Evolutionary conservation across 2,329 filamentous ascomycete species (phyloP).

Genomic region (Sarocladium oryzae): DNA sequence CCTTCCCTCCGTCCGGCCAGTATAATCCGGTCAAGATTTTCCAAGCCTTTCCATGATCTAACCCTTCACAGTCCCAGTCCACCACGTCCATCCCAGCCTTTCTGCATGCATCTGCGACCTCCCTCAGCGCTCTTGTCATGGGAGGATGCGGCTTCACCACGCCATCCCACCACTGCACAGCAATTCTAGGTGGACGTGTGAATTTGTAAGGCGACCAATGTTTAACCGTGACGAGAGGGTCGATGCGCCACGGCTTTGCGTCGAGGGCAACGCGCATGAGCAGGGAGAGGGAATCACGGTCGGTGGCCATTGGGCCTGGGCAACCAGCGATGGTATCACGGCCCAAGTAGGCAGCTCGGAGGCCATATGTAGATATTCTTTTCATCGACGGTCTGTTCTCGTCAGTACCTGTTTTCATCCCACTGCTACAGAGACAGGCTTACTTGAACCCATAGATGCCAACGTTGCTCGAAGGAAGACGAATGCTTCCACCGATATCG

Average conservation of each 20-base stretch:
- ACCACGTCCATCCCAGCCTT: constrained; percentile 46
- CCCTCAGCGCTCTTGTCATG: constrained; percentile 47
- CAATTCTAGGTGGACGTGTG: constrained; percentile 48
- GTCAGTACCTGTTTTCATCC: too few species aligned
- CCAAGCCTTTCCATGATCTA: constrained; percentile 45
- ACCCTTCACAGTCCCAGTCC: constrained; percentile 43
- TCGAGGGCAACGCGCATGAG: constrained; percentile 27
- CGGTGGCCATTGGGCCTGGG: constrained; percentile 27
- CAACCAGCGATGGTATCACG: constrained; percentile 28
- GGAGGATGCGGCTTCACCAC: constrained; percentile 56
- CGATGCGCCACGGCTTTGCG: constrained; percentile 26
- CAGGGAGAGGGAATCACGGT: constrained; percentile 27
- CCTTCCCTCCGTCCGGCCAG: constrained; percentile 54
- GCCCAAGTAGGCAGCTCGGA: constrained; percentile 22
- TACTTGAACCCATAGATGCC: constrained; percentile 30
- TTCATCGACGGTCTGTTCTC: constrained; percentile 24
- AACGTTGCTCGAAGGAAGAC: constrained; percentile 29
- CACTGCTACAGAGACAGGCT: background rate
- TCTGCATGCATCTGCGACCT: constrained; percentile 43
- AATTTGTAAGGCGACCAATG: constrained; percentile 29
- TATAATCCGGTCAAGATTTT: constrained; percentile 41
- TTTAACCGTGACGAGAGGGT: constrained; percentile 25
- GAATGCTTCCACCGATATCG: constrained; percentile 35
- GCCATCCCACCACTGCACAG: constrained; percentile 51
- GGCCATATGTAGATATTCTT: constrained; percentile 21